phyloP scores from a whole-genome alignment of 225 moss, liverwort and hornwort species.

The Bryoerythrophyllum caledonicum region DNA sequence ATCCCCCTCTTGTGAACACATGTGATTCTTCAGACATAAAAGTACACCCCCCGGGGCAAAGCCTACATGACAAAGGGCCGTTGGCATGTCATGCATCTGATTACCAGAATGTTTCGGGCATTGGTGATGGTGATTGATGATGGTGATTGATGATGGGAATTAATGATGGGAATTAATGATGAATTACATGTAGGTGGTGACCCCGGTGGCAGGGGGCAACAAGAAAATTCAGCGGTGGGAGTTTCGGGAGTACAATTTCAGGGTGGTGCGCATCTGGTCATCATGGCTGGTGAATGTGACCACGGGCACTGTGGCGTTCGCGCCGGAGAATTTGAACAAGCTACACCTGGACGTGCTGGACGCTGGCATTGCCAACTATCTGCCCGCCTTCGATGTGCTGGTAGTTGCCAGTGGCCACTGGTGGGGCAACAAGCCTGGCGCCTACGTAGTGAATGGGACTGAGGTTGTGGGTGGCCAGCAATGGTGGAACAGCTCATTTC shows the following conservation, averaged over 20 bases:
- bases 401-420: slow-evolving; percentile 84
- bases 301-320: slow-evolving; percentile 47
- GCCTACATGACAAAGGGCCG: too few species aligned
- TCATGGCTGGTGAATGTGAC: slow-evolving; percentile 71
- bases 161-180: too few species aligned
- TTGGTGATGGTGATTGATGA: too few species aligned
- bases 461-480: slow-evolving; percentile 60
- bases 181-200: slow-evolving; percentile 61
- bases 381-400: slow-evolving; percentile 61
- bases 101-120: too few species aligned
- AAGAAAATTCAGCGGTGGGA: slow-evolving; percentile 56
- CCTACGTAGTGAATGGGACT: slow-evolving; percentile 63
- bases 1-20: too few species aligned
- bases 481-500: slow-evolving; percentile 49
- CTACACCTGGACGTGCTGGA: slow-evolving; percentile 71
- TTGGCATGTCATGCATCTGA: too few species aligned
- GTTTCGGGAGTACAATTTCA: slow-evolving; percentile 57
- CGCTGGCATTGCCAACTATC: slow-evolving; percentile 29
- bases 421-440: slow-evolving; percentile 70
- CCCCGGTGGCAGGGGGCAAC: slow-evolving; percentile 38
- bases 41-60: too few species aligned
- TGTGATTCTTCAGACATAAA: too few species aligned
- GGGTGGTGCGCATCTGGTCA: slow-evolving; percentile 73
- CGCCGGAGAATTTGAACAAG: slow-evolving; percentile 48
- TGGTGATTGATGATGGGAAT: too few species aligned